Base-by-base conservation (phyloP, 768 basidiomycete genomes). In the Mycena pura region DNA sequence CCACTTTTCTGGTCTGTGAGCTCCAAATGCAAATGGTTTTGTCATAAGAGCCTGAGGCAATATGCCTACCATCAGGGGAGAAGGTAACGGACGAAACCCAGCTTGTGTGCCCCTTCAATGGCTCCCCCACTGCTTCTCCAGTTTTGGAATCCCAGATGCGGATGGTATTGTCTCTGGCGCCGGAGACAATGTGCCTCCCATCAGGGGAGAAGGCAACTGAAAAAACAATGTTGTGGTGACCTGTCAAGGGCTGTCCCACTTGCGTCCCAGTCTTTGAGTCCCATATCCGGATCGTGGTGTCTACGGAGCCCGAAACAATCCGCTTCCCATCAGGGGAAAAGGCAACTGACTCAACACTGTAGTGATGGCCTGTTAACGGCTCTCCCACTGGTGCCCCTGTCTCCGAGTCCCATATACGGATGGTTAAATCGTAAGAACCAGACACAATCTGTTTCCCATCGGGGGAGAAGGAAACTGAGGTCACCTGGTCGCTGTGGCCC, bases 11-110 rank as follows among this genome's bases (percentile, higher is more conserved):
- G n/a, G n/a, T n/a, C n/a, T n/a, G n/a, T n/a, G n/a, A n/a, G n/a
- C n/a, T n/a, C n/a, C n/a, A 57, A 3, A 57, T 46, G 22, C 28
- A 22, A n/a, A 57, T 46, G 13, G 44, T 28, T 3, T 57, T 10
- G 19, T 46, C 25, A 36, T 36, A 9, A 9, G 54, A 44, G 44
- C 19, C 22, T 22, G 54, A 57, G 15, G 44, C 54, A 46, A 57
- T 47, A 24, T 25, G 25, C 27, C 8, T 17, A 3, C 54, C 28
- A 17, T 57, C 25, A 8, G 29, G 7, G n/a, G 40, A 44, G 25
- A 57, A 22, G 60, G 69, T 60, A 54, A 82, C 73, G 41, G 69
- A 72, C 10, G 6, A 14, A 9, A 67, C 44, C n/a, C 19, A 28
- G 19, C 22, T 28, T 5, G 28, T 57, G 40, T 67, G 66, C 15